Evolutionary conservation across 2,329 filamentous ascomycete species (phyloP).

Genomic region (Cryoendolithus antarcticus): DNA sequence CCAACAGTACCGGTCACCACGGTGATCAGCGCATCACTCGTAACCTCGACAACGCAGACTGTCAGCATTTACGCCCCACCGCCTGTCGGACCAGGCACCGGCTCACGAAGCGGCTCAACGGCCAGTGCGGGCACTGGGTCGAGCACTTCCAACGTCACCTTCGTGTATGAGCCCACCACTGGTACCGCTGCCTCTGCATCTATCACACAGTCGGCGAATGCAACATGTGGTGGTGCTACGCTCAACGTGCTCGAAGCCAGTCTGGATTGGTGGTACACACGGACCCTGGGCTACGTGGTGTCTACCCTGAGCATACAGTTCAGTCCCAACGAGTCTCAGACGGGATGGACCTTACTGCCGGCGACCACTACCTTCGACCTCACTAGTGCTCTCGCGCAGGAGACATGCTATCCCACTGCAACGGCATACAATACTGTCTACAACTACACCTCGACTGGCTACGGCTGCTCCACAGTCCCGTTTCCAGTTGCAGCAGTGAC

Average conservation of each 20-base stretch:
- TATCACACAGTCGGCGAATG: conserved; percentile 3
- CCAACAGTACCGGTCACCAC: too few relatives aligned
- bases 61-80: too few relatives aligned
- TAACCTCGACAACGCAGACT: too few relatives aligned
- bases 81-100: too few relatives aligned
- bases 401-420: conserved; percentile 12
- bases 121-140: too few relatives aligned
- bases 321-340: conserved; percentile 15
- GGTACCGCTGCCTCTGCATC: neutral
- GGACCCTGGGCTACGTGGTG: conserved; percentile 20
- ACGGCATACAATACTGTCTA: conserved; percentile 11
- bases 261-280: conserved; percentile 24
- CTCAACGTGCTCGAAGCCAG: conserved; percentile 23
- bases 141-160: too few relatives aligned
- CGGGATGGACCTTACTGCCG: conserved; percentile 20
- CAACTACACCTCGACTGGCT: conserved; percentile 9
- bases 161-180: neutral
- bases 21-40: too few relatives aligned
- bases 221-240: conserved; percentile 18
- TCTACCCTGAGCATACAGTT: conserved; percentile 20
- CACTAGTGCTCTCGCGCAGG: conserved; percentile 16
- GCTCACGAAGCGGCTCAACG: too few relatives aligned
- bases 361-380: conserved; percentile 22
- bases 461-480: conserved; percentile 15
- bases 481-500: conserved; percentile 21